Conservation (phyloP, 2,329 filamentous ascomycete species). For the Elsinoe necatrix region DNA sequence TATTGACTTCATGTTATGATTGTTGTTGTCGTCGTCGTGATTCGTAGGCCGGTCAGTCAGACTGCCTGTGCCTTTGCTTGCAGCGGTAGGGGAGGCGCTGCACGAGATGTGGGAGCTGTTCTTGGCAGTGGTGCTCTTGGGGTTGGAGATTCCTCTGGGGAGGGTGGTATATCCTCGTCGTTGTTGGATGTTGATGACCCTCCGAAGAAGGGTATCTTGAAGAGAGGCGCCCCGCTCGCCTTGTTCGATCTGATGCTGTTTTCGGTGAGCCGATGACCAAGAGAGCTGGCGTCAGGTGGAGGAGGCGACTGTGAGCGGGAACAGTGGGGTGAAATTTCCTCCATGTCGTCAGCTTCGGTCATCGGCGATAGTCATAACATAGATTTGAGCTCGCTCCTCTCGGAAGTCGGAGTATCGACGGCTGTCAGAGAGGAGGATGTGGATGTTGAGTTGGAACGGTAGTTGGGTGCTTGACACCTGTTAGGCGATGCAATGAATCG, state of each 20-base stretch:
- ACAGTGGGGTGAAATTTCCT: slow-evolving; percentile 14
- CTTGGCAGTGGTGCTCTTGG: not conserved
- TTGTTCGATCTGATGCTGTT: not conserved
- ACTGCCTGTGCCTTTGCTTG: slow-evolving; percentile 5
- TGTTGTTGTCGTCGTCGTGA: not conserved
- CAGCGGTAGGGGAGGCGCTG: not conserved
- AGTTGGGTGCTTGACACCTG: slow-evolving; percentile 15
- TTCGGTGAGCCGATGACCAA: slow-evolving; percentile 14
- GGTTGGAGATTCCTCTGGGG: not conserved
- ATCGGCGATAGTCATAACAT: slow-evolving; percentile 15
- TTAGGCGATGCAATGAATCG: slow-evolving; percentile 19
- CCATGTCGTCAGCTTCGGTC: slow-evolving; percentile 12
- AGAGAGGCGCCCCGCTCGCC: slow-evolving; percentile 6
- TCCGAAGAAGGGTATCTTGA: slow-evolving; percentile 7
- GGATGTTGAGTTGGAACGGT: slow-evolving; percentile 12
- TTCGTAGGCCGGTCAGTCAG: slow-evolving; percentile 8
- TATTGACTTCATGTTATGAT: not conserved
- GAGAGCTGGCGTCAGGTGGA: slow-evolving; percentile 6
- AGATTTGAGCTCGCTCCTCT: slow-evolving; percentile 2
- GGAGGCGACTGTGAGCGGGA: slow-evolving; percentile 10
- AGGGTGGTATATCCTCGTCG: not conserved
- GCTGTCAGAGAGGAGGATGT: slow-evolving; percentile 6
- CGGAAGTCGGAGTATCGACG: slow-evolving; percentile 6
- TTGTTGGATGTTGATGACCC: not conserved
- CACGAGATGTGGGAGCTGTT: not conserved